Evolutionary conservation across 2,329 filamentous ascomycete species (phyloP).

Genomic region (Thielaviopsis ethacetica): DNA sequence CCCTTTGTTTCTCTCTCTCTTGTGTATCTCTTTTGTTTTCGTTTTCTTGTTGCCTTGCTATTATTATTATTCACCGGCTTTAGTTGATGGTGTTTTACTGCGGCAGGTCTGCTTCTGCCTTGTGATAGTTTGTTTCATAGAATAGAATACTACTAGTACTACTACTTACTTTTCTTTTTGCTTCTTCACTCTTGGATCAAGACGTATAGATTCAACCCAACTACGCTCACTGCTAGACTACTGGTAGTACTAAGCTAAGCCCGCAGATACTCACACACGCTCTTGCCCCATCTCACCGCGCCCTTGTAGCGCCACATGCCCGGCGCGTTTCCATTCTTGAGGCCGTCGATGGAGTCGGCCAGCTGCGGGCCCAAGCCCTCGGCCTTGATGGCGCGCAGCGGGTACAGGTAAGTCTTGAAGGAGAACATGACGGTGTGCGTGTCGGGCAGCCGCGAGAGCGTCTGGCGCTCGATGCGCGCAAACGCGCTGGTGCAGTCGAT

Average conservation of each 20-base stretch:
- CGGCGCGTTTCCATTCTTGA: conserved; percentile 32
- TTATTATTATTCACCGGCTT: neutral
- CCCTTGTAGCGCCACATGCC: conserved; percentile 39
- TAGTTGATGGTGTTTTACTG: neutral
- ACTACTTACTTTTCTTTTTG: neutral
- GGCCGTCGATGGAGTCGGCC: conserved; percentile 36
- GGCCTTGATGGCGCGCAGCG: conserved; percentile 28
- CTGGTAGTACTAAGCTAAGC: too few species aligned
- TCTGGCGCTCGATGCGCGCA: conserved; percentile 34
- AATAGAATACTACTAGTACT: neutral
- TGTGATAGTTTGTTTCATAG: conserved; percentile 34
- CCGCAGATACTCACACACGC: conserved; percentile 30
- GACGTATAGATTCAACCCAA: too few species aligned
- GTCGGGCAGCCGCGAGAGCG: conserved; percentile 30
- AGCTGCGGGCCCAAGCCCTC: conserved; percentile 31
- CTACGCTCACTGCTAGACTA: too few species aligned
- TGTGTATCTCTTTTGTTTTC: neutral
- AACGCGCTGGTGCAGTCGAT: conserved; percentile 24
- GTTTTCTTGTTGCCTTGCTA: neutral
- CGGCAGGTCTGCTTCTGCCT: conserved; percentile 25
- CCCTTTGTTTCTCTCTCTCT: neutral
- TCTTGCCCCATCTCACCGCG: conserved; percentile 29
- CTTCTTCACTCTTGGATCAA: neutral
- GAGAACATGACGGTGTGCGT: conserved; percentile 33
- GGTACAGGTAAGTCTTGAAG: conserved; percentile 39